Conservation (phyloP, 768 basidiomycete species). For the Mycena kentingensis region DNA sequence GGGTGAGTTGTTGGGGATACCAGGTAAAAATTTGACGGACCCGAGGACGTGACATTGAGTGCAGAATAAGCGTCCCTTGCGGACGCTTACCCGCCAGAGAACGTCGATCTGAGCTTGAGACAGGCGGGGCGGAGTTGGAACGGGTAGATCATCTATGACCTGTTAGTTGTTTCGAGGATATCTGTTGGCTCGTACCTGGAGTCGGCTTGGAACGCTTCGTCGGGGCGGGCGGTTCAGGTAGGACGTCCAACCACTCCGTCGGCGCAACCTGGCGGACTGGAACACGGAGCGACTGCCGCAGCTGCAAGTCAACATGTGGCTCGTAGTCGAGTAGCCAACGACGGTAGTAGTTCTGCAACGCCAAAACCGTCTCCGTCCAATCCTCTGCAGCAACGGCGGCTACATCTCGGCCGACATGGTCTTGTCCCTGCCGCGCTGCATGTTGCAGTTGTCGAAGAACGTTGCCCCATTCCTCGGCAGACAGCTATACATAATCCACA, state of each 20-base stretch:
- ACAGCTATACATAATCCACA: neutral
- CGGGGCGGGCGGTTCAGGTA: neutral
- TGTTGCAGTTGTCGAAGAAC: neutral
- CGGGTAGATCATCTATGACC: neutral
- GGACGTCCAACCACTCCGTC: neutral
- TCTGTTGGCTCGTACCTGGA: no score
- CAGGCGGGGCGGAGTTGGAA: neutral
- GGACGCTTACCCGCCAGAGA: neutral
- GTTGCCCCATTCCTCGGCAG: neutral
- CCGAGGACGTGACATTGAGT: neutral
- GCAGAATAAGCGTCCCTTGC: neutral
- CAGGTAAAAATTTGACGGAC: neutral
- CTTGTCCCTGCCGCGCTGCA: neutral
- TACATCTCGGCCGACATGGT: no score
- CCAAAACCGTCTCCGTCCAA: neutral
- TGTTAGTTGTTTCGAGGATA: no score
- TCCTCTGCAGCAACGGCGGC: neutral
- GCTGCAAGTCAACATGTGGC: neutral
- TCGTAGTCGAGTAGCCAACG: neutral
- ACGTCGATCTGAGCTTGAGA: neutral
- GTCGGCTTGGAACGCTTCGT: neutral
- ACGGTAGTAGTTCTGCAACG: slow-evolving; percentile 1
- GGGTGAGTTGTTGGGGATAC: neutral
- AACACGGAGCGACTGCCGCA: neutral
- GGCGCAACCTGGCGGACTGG: neutral